Conservation (phyloP, 805 yeast species). For the Starmerella vaccinii region DNA sequence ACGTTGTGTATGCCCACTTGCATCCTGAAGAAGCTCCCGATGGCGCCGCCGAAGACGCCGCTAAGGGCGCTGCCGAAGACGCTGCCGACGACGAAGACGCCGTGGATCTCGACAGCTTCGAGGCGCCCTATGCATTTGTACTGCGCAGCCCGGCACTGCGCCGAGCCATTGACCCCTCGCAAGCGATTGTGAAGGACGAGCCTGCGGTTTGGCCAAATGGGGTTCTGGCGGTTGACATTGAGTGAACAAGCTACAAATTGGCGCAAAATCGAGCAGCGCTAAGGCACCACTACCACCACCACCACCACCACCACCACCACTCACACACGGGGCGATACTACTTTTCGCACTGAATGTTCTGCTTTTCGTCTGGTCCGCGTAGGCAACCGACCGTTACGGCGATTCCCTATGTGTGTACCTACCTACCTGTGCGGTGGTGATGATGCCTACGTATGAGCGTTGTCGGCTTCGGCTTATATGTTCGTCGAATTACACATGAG, state of each 20-base stretch:
- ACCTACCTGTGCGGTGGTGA: too few relatives aligned
- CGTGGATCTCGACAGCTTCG: constrained; percentile 34
- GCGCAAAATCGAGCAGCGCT: too few relatives aligned
- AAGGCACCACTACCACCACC: too few relatives aligned
- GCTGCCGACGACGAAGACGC: not conserved
- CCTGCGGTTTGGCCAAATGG: constrained; percentile 53
- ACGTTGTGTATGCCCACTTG: constrained; percentile 50
- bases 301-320: too few relatives aligned
- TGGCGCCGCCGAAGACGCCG: constrained; percentile 4
- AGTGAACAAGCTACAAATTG: not conserved
- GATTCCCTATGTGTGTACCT: too few relatives aligned
- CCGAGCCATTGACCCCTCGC: constrained; percentile 33
- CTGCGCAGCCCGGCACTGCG: constrained; percentile 52
- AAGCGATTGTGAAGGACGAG: constrained; percentile 35
- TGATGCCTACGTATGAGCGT: too few relatives aligned
- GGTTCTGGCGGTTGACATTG: constrained; percentile 43
- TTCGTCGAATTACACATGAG: too few relatives aligned
- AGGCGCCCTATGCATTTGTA: constrained; percentile 41
- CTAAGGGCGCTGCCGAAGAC: not conserved
- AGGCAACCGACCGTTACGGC: too few relatives aligned
- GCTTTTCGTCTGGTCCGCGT: too few relatives aligned
- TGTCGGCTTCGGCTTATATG: too few relatives aligned
- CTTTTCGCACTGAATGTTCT: too few relatives aligned
- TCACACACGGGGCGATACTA: too few relatives aligned
- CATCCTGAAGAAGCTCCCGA: constrained; percentile 22